Base-by-base conservation (phyloP, 768 basidiomycete genomes). In the Lactarius vividus region DNA sequence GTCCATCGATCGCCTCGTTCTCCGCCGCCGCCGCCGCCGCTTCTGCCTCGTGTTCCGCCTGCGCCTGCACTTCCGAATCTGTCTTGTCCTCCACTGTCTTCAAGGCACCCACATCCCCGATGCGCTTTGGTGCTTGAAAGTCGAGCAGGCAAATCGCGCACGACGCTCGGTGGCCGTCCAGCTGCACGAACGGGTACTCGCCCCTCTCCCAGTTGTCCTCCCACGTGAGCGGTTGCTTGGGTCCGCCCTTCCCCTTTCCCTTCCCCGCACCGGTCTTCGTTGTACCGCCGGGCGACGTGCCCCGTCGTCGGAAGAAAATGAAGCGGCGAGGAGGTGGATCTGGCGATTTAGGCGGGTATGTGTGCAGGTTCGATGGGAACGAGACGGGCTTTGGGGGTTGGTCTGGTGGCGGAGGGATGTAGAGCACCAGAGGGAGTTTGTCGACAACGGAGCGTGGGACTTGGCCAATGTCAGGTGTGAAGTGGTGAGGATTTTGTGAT, bases 111-210 rank as follows among this genome's bases (percentile, higher is more conserved):
- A 55, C 67, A 29, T 73, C 35, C 35, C 35, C 76, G 44, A 75
- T 70, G 61, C 78, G 74, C 71, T 71, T 81, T 18, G 92, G 92
- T 74, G 88, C 89, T 69, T 89, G 89, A 68, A 92, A 94, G 74
- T 94, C 92, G 83, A 89, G 82, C 69, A 94, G 77, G 74, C 92
- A 94, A 61, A 93, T 91, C 29, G 90, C 89, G 74, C 92, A 94
- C 18, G 88, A 84, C 4, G 92, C 92, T 60, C 92, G 87, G 72
- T 94, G 92, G 28, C 85, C 88, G 70, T 92, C 90, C 42, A 94
- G 80, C 52, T 88, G 78, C 40, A 94, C 89, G 74, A 94, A 93
- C 1, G 92, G 92, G 74, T 89, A 89, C 59, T 87, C 86, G 44
- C 84, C 82, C 52, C 82, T 80, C 71, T 91, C 91, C 88, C 90